Evolutionary conservation across 352 stramenopile species (phyloP).

Genomic region (Peronospora belbahrii): DNA sequence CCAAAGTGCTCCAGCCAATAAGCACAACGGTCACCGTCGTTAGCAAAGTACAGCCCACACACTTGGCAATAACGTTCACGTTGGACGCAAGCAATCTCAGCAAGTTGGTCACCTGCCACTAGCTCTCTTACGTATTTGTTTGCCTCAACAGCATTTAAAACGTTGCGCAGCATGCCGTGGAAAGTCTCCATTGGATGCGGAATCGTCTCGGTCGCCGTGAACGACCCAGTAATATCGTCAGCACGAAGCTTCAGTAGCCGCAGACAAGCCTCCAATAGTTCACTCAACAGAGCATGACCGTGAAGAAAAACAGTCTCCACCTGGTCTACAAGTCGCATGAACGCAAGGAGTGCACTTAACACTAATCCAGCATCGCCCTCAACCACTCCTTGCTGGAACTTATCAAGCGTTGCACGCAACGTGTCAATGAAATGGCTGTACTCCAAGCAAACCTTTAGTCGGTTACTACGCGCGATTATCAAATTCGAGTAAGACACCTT

Average conservation of each 20-base stretch:
- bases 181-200: constrained; percentile 67
- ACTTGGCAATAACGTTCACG: constrained; percentile 65
- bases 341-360: constrained; percentile 49
- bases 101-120: constrained; percentile 42
- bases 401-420: constrained; percentile 50
- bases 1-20: constrained; percentile 67
- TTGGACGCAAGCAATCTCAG: constrained; percentile 54
- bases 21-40: constrained; percentile 27
- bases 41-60: constrained; percentile 61
- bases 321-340: constrained; percentile 64
- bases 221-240: constrained; percentile 32
- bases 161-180: constrained; percentile 64
- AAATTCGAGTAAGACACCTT: constrained; percentile 49
- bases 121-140: constrained; percentile 66
- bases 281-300: constrained; percentile 48
- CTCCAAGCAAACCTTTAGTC: constrained; percentile 64
- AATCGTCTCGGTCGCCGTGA: constrained; percentile 50
- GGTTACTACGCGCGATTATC: constrained; percentile 64
- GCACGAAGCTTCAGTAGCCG: constrained; percentile 38
- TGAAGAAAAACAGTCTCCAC: constrained; percentile 72
- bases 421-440: constrained; percentile 78
- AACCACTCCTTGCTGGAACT: constrained; percentile 44
- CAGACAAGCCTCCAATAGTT: constrained; percentile 50
- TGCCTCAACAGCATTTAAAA: constrained; percentile 55
- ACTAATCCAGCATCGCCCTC: constrained; percentile 54